Conservation (phyloP, 2,329 filamentous ascomycete genomes). For the Xylogone sp. region DNA sequence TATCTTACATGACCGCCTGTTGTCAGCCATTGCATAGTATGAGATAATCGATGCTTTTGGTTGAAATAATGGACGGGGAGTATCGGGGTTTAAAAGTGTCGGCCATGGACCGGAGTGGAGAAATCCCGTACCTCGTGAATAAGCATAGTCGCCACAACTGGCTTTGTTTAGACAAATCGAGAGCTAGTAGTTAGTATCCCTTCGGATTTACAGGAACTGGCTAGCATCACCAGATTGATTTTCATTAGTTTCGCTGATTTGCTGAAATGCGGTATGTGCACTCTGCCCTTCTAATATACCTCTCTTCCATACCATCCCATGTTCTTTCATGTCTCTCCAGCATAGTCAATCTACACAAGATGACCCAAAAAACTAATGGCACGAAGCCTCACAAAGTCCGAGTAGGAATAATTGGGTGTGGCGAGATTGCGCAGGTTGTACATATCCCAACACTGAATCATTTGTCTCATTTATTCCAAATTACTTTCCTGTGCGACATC, state of each 20-base stretch:
- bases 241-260: no score
- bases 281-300: no score
- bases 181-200: no score
- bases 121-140: not conserved
- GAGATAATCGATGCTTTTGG: not conserved
- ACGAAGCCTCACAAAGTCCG: slow-evolving; percentile 2
- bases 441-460: slow-evolving; percentile 44
- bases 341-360: no score
- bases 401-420: slow-evolving; percentile 26
- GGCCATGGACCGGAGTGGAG: not conserved
- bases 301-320: no score
- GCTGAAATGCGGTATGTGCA: no score
- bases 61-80: not conserved
- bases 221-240: no score
- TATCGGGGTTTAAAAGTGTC: not conserved
- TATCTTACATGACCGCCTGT: not conserved
- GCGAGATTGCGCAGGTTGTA: slow-evolving; percentile 17
- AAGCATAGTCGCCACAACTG: not conserved
- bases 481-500: slow-evolving; percentile 37
- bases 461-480: slow-evolving; percentile 33
- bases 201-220: no score
- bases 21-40: not conserved
- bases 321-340: no score
- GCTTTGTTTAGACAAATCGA: not conserved
- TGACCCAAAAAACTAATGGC: not conserved